phyloP scores from a whole-genome alignment of 2,329 filamentous ascomycete genomes.

The Colletotrichum sp. region DNA sequence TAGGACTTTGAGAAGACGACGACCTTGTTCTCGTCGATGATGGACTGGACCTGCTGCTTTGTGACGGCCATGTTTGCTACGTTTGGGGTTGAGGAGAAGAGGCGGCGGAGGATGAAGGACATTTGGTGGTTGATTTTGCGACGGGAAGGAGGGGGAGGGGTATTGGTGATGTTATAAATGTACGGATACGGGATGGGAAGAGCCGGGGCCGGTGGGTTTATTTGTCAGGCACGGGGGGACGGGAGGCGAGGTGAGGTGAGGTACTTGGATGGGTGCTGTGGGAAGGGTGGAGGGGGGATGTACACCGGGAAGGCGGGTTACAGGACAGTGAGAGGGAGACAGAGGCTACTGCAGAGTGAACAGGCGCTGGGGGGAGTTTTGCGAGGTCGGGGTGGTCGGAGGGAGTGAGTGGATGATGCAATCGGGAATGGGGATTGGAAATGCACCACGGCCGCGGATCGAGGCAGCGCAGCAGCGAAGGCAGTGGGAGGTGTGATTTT shows the following conservation, averaged over 20 bases:
- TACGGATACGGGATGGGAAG: background rate
- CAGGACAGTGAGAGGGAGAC: background rate
- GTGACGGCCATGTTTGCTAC: constrained; percentile 81
- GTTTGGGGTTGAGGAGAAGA: constrained; percentile 64
- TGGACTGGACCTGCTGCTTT: constrained; percentile 80
- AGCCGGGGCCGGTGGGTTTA: background rate
- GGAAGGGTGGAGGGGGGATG: background rate
- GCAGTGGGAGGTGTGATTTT: background rate
- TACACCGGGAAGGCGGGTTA: background rate
- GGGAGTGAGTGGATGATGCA: constrained; percentile 12
- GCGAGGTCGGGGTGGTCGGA: background rate
- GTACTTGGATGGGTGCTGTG: background rate
- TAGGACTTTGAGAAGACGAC: constrained; percentile 97
- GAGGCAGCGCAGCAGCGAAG: background rate
- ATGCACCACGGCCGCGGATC: background rate
- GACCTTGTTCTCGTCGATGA: constrained; percentile 90
- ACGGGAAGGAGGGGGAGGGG: background rate
- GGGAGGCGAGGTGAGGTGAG: background rate
- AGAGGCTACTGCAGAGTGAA: background rate
- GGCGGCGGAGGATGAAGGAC: constrained; percentile 70
- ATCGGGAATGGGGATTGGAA: constrained; percentile 3
- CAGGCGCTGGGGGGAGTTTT: background rate
- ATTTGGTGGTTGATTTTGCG: constrained; percentile 35
- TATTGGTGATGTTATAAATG: constrained; percentile 1
- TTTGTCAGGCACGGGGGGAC: background rate